Conservation (phyloP, 371 early-diverging fungal species). For the Rhizomucor miehei region DNA sequence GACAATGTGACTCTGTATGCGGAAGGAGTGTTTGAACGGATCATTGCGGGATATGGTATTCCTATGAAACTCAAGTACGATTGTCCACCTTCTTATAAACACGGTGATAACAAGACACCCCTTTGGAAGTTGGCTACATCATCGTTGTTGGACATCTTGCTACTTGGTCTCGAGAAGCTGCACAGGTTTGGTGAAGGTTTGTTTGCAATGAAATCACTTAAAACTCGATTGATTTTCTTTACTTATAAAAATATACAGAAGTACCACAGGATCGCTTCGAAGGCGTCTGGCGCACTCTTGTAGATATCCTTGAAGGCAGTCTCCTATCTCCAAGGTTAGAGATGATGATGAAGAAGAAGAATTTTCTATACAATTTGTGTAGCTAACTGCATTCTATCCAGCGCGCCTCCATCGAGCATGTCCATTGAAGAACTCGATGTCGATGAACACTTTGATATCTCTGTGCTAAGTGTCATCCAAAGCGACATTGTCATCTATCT, state of each 20-base stretch:
- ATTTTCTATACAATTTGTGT: neutral
- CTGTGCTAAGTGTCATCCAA: constrained; percentile 62
- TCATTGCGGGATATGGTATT: constrained; percentile 62
- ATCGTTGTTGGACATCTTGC: constrained; percentile 63
- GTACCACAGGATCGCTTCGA: constrained; percentile 59
- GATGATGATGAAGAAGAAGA: neutral
- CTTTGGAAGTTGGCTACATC: constrained; percentile 74
- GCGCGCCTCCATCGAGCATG: constrained; percentile 57
- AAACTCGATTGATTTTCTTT: too few relatives aligned
- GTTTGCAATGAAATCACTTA: neutral
- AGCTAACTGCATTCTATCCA: constrained; percentile 14
- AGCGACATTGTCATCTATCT: constrained; percentile 67
- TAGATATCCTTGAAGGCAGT: constrained; percentile 71
- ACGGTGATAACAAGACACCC: constrained; percentile 69
- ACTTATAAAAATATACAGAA: constrained; percentile 24
- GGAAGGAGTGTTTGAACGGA: constrained; percentile 64
- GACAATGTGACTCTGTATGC: constrained; percentile 54
- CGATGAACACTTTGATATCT: constrained; percentile 81
- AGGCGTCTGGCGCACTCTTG: constrained; percentile 64
- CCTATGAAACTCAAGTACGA: constrained; percentile 78
- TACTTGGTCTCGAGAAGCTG: constrained; percentile 57
- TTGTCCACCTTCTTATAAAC: constrained; percentile 71
- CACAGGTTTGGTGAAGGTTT: constrained; percentile 54
- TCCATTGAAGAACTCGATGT: constrained; percentile 66
- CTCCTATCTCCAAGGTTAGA: constrained; percentile 67